Base-by-base conservation (phyloP, 495 filamentous ascomycete species). In the Penicillium riverlandense region DNA sequence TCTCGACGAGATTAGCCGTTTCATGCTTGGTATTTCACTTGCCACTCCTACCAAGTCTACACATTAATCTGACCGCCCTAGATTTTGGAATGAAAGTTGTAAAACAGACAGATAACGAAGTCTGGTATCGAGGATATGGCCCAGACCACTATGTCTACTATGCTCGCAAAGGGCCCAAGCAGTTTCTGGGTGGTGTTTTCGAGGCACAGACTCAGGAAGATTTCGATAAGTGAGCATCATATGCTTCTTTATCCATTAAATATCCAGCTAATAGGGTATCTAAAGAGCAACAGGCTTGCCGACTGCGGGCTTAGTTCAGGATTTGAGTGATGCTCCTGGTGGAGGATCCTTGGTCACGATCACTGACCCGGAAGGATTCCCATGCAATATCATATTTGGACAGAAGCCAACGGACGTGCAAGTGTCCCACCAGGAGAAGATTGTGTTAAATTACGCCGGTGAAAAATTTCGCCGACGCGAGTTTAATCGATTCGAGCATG, bases 71-170 rank as follows among this genome's bases (percentile, higher is more conserved):
- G 11, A 35, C 32, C 1, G 6, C 11, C 2, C 38, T 55, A 43
- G 77, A 80, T 55, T 83, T 83, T 59, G 80, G 79, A 45, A 72
- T 82, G 49, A 55, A 54, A 22, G 63, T 73, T 34, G 61, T 57
- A 5, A 61, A 67, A 35, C 55, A 59, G 39, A 53, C 68, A 5
- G 67, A 69, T 27, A 59, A 70, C 37, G 70, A 68, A 40, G 69
- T 79, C 13, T 82, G 74, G 65, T 80, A 68, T 57, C 65, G 74
- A 14, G 79, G 80, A 6, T 80, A 79, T 50, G 77, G 80, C 11
- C 58, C 64, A 13, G 78, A 81, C 38, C 77, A 75, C 11, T 82
- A 76, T 50, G 59, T 80, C 8, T 63, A 79, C 11, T 75, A 71
- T 49, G 63, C 73, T 27, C 61, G 55, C 13, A 69, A 70, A 33